These are phyloP conservation scores for Agrocybe pediades DNA, from an alignment of 768 basidiomycete species.

Conservation along the genomic window DNA sequence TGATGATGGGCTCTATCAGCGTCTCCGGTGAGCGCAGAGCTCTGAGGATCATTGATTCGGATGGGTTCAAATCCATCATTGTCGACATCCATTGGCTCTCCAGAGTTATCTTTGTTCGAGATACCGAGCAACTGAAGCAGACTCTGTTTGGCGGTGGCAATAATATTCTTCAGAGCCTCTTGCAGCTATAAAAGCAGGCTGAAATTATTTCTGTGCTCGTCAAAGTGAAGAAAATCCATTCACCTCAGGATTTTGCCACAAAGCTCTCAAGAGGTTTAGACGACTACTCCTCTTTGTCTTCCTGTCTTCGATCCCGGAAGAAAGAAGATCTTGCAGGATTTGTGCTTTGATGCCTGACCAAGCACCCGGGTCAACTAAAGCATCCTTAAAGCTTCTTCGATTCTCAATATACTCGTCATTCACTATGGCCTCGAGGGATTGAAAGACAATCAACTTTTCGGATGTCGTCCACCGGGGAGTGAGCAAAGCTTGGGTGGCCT, in stretches of 20 bases:
- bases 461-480: slow-evolving; percentile 53
- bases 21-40: slow-evolving; percentile 26
- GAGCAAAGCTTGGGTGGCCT: slow-evolving; percentile 39
- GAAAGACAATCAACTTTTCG: slow-evolving; percentile 67
- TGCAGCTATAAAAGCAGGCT: slow-evolving; percentile 48
- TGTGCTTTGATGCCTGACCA: slow-evolving; percentile 68
- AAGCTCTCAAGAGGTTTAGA: slow-evolving; percentile 48
- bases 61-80: slow-evolving; percentile 62
- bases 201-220: neutral
- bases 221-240: slow-evolving; percentile 23
- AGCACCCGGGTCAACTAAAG: slow-evolving; percentile 45
- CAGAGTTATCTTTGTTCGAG: slow-evolving; percentile 17
- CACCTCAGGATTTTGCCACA: slow-evolving; percentile 77
- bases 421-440: slow-evolving; percentile 67
- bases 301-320: slow-evolving; percentile 23
- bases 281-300: slow-evolving; percentile 23
- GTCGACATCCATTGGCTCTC: slow-evolving; percentile 33
- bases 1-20: slow-evolving; percentile 30
- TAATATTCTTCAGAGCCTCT: slow-evolving; percentile 35
- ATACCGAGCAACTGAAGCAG: slow-evolving; percentile 40
- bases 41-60: slow-evolving; percentile 37
- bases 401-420: slow-evolving; percentile 31
- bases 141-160: slow-evolving; percentile 36
- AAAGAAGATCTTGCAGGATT: slow-evolving; percentile 36
- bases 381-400: slow-evolving; percentile 35